phyloP scores from a whole-genome alignment of 2,329 filamentous ascomycete genomes.

The Penicillium sp. region DNA sequence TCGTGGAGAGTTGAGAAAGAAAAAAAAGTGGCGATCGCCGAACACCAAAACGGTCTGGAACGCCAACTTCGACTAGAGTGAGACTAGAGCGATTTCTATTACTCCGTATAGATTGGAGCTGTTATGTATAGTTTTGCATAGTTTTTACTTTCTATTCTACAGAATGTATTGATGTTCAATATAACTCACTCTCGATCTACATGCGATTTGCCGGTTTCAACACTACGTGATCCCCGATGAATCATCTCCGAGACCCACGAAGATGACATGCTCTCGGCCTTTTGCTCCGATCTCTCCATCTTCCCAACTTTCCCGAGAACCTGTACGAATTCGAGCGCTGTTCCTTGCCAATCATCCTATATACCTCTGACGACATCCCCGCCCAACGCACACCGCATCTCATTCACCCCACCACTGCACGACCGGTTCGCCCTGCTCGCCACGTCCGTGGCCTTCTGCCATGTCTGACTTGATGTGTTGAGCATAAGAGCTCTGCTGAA shows the following conservation, averaged over 20 bases:
- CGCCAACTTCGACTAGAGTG: background rate
- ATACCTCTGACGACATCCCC: conserved; percentile 9
- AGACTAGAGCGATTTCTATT: no score
- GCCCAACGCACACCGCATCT: conserved; percentile 21
- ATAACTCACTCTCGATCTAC: background rate
- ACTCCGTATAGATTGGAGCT: no score
- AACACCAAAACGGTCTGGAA: conserved; percentile 8
- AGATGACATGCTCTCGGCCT: conserved; percentile 13
- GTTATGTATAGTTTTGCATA: background rate
- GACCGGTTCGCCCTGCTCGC: conserved; percentile 10
- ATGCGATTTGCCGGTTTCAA: no score
- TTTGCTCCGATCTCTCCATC: conserved; percentile 1
- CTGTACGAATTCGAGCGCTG: conserved; percentile 4
- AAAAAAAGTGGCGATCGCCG: conserved; percentile 19
- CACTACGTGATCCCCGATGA: conserved; percentile 11
- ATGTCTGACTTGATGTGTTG: conserved; percentile 20
- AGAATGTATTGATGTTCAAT: background rate
- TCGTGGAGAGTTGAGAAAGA: no score
- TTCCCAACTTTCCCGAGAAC: conserved; percentile 1
- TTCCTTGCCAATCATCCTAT: conserved; percentile 14
- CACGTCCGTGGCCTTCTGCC: conserved; percentile 19
- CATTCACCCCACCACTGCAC: conserved; percentile 16
- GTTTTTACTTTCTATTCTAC: background rate
- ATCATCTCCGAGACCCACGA: conserved; percentile 20
- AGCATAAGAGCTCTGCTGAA: conserved; percentile 11